These are phyloP conservation scores for Penicillium verrucosum DNA, from an alignment of 2,329 filamentous ascomycete genomes.

Conservation along the genomic window DNA sequence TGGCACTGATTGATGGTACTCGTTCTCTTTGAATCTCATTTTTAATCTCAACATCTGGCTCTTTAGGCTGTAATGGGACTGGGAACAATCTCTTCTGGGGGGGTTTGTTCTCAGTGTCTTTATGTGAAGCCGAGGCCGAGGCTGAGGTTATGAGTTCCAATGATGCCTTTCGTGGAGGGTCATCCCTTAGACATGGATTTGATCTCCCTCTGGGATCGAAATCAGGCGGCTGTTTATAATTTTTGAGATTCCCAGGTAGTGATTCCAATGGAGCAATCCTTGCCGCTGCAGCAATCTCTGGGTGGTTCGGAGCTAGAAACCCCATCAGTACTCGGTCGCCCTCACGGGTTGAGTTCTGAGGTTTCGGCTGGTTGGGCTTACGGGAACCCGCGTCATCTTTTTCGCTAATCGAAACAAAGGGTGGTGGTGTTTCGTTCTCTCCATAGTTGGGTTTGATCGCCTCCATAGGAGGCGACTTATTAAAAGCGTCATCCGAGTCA, in stretches of 20 bases:
- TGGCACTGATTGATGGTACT: slow-evolving; percentile 4
- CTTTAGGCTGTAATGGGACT: neutral
- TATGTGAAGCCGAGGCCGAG: neutral
- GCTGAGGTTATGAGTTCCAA: neutral
- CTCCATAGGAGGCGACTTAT: slow-evolving; percentile 39
- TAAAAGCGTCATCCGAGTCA: slow-evolving; percentile 40
- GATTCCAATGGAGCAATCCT: slow-evolving; percentile 50
- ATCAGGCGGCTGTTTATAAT: slow-evolving; percentile 2
- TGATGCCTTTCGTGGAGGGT: neutral
- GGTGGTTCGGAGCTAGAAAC: slow-evolving; percentile 61
- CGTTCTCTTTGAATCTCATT: neutral
- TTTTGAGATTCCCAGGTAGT: slow-evolving; percentile 32
- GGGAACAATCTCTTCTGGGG: neutral
- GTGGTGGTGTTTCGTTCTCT: slow-evolving; percentile 32
- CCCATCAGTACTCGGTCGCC: slow-evolving; percentile 59
- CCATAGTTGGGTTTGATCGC: slow-evolving; percentile 31
- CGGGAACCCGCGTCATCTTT: slow-evolving; percentile 28
- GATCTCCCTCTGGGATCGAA: neutral
- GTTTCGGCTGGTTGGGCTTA: slow-evolving; percentile 32
- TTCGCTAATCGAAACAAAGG: slow-evolving; percentile 30
- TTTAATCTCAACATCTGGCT: neutral
- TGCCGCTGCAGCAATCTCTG: slow-evolving; percentile 61
- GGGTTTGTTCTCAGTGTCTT: neutral
- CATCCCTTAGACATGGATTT: neutral
- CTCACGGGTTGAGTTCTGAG: slow-evolving; percentile 53